These are phyloP conservation scores for Remersonia thermophila DNA, from an alignment of 2,329 filamentous ascomycete species.

Conservation along the genomic window DNA sequence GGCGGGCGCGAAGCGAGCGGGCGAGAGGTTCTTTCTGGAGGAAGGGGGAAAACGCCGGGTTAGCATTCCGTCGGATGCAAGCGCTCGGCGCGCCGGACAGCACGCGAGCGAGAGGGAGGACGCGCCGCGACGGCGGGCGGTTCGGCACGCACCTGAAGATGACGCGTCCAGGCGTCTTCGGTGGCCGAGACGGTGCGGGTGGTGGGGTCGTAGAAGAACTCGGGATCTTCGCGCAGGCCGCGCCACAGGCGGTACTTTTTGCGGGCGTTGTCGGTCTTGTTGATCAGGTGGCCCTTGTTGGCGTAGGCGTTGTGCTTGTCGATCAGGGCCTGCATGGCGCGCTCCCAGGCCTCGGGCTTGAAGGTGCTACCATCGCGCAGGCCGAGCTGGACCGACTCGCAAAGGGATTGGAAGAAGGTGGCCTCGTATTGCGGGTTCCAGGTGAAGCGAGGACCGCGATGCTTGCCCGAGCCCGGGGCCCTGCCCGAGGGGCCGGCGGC, in stretches of 20 bases:
- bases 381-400: slow-evolving; percentile 45
- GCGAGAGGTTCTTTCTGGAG: slow-evolving; percentile 45
- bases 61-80: not conserved
- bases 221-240: slow-evolving; percentile 43
- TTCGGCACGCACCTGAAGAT: slow-evolving; percentile 38
- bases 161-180: slow-evolving; percentile 44
- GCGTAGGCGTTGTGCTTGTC: slow-evolving; percentile 44
- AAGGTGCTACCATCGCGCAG: slow-evolving; percentile 47
- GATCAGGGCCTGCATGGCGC: slow-evolving; percentile 40
- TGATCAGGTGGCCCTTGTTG: slow-evolving; percentile 50
- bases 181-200: slow-evolving; percentile 40
- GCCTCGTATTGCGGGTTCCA: slow-evolving; percentile 47
- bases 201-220: slow-evolving; percentile 41
- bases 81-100: not conserved
- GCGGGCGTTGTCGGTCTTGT: slow-evolving; percentile 51
- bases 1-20: slow-evolving; percentile 41
- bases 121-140: not conserved
- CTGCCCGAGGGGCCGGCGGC: slow-evolving; percentile 8
- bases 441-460: slow-evolving; percentile 40
- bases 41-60: slow-evolving; percentile 10
- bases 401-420: slow-evolving; percentile 49
- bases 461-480: slow-evolving; percentile 16
- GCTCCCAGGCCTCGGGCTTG: slow-evolving; percentile 49
- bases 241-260: slow-evolving; percentile 52
- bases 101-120: too few species aligned